Conservation (phyloP, 306 rosid genomes). For the Ormosia emarginata region DNA sequence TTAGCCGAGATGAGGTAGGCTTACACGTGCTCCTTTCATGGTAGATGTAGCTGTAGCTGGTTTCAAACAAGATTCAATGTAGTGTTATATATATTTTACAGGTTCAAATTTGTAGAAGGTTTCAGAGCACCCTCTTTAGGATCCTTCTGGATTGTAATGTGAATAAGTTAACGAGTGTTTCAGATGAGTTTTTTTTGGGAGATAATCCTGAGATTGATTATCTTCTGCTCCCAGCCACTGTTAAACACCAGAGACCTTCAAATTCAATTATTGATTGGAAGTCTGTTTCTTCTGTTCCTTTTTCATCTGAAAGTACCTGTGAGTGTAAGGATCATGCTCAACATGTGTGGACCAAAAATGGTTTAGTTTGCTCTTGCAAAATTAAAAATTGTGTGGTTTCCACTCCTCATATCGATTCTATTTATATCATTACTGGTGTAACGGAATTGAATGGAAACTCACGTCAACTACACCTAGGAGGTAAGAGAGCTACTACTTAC, state of each 20-base stretch:
- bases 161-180: constrained; percentile 7
- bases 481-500: constrained; percentile 35
- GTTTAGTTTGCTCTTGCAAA: constrained; percentile 53
- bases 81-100: neutral
- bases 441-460: constrained; percentile 55
- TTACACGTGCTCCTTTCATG: neutral
- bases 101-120: constrained; percentile 50
- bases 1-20: constrained; percentile 42
- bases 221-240: constrained; percentile 67
- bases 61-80: neutral
- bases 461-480: neutral
- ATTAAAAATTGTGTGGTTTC: constrained; percentile 51
- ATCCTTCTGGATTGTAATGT: constrained; percentile 29
- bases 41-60: neutral
- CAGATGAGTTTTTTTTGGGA: constrained; percentile 26
- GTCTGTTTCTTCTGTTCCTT: constrained; percentile 28
- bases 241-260: neutral
- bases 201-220: constrained; percentile 45
- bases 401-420: constrained; percentile 49
- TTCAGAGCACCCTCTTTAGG: constrained; percentile 48
- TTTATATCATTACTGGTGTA: constrained; percentile 41
- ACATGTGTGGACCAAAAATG: constrained; percentile 34
- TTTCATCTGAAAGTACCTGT: constrained; percentile 10
- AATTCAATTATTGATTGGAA: constrained; percentile 44
- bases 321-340: constrained; percentile 14